These are phyloP conservation scores for Myotisia sp. DNA, from an alignment of 2,329 filamentous ascomycete species.

Conservation along the genomic window DNA sequence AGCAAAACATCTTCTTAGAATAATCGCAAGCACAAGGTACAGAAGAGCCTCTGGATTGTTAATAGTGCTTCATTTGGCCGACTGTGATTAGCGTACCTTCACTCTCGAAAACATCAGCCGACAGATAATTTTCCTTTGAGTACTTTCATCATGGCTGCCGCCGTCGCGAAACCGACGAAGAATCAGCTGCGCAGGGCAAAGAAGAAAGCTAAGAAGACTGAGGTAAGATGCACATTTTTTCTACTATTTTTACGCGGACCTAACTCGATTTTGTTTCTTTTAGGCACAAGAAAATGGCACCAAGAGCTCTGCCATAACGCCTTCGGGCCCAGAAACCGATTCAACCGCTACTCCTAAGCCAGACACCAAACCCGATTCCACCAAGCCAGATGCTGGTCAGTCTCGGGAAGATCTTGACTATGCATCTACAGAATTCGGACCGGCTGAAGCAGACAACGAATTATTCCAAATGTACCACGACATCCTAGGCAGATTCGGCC, in stretches of 20 bases:
- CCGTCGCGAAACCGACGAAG: constrained; percentile 60
- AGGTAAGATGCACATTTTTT: constrained; percentile 30
- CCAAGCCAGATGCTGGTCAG: constrained; percentile 4
- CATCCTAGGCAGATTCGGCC: constrained; percentile 67
- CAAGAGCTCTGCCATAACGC: constrained; percentile 3
- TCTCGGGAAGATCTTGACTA: constrained; percentile 30
- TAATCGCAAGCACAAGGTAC: no score
- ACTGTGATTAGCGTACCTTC: no score
- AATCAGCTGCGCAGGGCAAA: constrained; percentile 86
- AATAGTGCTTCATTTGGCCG: no score
- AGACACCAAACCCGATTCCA: constrained; percentile 2
- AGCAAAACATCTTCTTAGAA: no score
- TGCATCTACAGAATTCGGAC: constrained; percentile 16
- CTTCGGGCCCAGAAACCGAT: constrained; percentile 1
- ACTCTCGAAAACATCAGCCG: no score
- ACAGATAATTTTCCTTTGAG: no score
- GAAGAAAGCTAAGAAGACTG: constrained; percentile 81
- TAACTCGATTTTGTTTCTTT: constrained; percentile 1
- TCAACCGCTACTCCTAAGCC: constrained; percentile 2
- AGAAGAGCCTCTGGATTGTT: no score
- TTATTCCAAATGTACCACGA: constrained; percentile 71
- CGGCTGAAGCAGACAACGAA: constrained; percentile 49
- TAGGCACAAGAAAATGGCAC: constrained; percentile 7
- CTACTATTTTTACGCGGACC: not conserved
- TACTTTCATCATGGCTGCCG: constrained; percentile 14